phyloP scores from a whole-genome alignment of 2,329 filamentous ascomycete species.

The Fusarium lyarnte region DNA sequence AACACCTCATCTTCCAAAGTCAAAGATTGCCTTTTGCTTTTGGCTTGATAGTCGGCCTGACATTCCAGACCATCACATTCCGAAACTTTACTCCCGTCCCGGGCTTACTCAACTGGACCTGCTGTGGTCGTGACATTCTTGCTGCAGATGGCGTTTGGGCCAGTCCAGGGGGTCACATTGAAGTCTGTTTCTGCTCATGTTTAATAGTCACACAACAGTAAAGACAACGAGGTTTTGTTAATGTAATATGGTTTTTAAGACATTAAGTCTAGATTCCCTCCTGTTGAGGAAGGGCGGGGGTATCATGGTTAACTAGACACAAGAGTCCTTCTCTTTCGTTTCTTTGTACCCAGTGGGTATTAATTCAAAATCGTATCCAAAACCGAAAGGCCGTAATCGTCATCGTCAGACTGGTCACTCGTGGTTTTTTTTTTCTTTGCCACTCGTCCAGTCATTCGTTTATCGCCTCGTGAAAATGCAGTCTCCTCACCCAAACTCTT shows the following conservation, averaged over 20 bases:
- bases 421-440: slow-evolving; percentile 21
- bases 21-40: neutral
- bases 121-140: neutral
- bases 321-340: slow-evolving; percentile 27
- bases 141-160: neutral
- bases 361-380: slow-evolving; percentile 6
- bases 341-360: slow-evolving; percentile 33
- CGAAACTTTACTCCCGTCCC: neutral
- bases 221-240: neutral
- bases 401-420: slow-evolving; percentile 31
- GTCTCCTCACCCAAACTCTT: slow-evolving; percentile 20
- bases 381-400: slow-evolving; percentile 33
- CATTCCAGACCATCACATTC: slow-evolving; percentile 11
- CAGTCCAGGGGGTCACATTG: neutral
- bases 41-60: neutral
- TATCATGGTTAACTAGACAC: slow-evolving; percentile 30
- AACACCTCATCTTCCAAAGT: neutral
- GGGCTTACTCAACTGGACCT: neutral
- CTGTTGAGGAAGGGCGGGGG: slow-evolving; percentile 8
- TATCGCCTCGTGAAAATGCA: slow-evolving; percentile 32
- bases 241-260: slow-evolving; percentile 30
- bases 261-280: slow-evolving; percentile 37
- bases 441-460: slow-evolving; percentile 21
- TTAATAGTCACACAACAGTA: neutral
- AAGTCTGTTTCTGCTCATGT: neutral